Conservation (phyloP, 441 rosid genomes). For the Monsonia emarginata region DNA sequence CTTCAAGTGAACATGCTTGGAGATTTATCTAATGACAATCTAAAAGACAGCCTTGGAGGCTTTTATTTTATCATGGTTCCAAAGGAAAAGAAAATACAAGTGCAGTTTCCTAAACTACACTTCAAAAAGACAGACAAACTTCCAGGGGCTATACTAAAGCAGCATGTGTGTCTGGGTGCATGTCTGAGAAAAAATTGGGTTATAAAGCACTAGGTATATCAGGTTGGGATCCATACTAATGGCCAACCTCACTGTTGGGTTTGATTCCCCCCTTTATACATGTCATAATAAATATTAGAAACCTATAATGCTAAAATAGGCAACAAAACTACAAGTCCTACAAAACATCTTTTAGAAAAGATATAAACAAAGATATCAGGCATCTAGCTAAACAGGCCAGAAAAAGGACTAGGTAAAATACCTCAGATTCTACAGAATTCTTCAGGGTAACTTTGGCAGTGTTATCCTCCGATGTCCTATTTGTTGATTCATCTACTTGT, state of each 20-base stretch:
- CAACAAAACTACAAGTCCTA: neutral
- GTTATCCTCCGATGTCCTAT: slow-evolving; percentile 41
- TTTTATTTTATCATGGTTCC: too few relatives aligned
- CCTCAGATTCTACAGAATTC: slow-evolving; percentile 55
- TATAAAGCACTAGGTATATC: too few relatives aligned
- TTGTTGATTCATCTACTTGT: slow-evolving; percentile 43
- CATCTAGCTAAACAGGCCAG: neutral
- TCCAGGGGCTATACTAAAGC: neutral
- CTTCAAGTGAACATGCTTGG: too few relatives aligned
- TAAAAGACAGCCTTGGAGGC: too few relatives aligned
- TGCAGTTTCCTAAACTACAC: too few relatives aligned
- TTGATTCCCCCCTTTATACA: too few relatives aligned
- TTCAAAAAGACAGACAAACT: too few relatives aligned
- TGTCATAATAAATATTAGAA: neutral
- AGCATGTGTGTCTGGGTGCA: neutral
- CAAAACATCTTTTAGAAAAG: neutral
- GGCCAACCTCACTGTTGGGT: too few relatives aligned
- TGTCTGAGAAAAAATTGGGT: neutral
- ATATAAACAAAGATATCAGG: neutral
- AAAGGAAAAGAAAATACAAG: too few relatives aligned
- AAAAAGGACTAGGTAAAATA: slow-evolving; percentile 20
- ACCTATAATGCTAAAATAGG: neutral
- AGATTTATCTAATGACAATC: too few relatives aligned
- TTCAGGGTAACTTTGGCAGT: slow-evolving; percentile 36
- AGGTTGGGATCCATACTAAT: too few relatives aligned